These are phyloP conservation scores for Starmerella khaoyaiensis DNA, from an alignment of 805 yeast species.

Conservation along the genomic window DNA sequence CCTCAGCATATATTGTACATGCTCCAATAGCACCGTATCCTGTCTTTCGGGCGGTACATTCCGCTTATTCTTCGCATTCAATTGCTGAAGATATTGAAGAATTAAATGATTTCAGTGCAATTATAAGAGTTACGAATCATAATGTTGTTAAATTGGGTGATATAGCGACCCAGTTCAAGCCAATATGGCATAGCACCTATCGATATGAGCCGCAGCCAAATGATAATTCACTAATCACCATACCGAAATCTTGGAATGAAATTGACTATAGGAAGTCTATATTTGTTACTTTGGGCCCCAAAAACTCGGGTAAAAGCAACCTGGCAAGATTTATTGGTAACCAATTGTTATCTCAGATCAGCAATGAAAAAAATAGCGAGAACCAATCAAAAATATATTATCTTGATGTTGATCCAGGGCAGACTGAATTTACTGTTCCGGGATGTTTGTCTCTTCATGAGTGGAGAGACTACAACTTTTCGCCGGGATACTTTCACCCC, in stretches of 20 bases:
- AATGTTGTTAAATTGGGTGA: conserved; percentile 6
- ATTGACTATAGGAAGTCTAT: conserved; percentile 7
- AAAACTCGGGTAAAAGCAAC: conserved; percentile 76
- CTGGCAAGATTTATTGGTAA: conserved; percentile 37
- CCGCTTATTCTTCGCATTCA: background rate
- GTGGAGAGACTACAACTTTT: conserved; percentile 29
- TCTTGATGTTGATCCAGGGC: conserved; percentile 81
- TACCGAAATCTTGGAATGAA: conserved; percentile 20
- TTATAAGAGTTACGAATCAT: conserved; percentile 5
- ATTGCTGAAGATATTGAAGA: conserved; percentile 1
- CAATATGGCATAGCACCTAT: conserved; percentile 16
- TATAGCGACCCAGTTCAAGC: conserved; percentile 24
- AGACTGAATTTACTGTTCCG: conserved; percentile 63
- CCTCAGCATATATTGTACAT: conserved; percentile 1
- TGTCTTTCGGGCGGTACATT: conserved; percentile 11
- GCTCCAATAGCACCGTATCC: conserved; percentile 21
- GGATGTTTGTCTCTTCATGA: conserved; percentile 49
- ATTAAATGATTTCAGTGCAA: conserved; percentile 1
- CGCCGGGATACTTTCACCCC: conserved; percentile 30
- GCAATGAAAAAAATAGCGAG: conserved; percentile 18
- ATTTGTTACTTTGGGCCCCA: conserved; percentile 45
- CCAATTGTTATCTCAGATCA: conserved; percentile 1
- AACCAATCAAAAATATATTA: conserved; percentile 36
- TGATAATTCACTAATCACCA: background rate
- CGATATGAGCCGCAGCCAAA: conserved; percentile 2